Evolutionary conservation across 2,329 filamentous ascomycete species (phyloP), one percentile per base, ranked within the genome.

Genomic region (Penicillium freii): DNA sequence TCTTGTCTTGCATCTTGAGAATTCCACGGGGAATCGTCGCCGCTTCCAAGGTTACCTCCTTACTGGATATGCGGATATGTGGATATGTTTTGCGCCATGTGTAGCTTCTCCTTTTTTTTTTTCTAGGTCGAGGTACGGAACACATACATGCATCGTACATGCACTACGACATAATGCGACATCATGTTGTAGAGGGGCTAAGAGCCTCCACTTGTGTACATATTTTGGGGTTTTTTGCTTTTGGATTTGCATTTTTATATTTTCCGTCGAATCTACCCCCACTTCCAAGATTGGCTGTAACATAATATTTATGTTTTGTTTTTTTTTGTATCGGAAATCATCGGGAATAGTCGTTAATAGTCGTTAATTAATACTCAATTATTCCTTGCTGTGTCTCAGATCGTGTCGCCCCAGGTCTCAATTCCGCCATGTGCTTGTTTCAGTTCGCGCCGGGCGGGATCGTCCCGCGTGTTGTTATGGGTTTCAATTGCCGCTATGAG

Each of bases 351-450:
- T 34, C 21, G 2, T 17, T 21, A 36, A 27, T 42, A 34, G 21
- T 50, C 15, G 10, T 1, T 34, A 33, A 36, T 43, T 34, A 40
- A 23, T 33, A 4, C 5, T 17, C 43, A 46, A 21, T 53, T 36
- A 43, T 36, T 39, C 53, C 54, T 52, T 57, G 36, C 54, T 40
- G 25, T 51, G 49, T 46, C 43, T 42, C 17, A 29, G 43, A 40
- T 50, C 11, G 2, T 5, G 11, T 34, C 29, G 19, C 3, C 7
- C 5, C 15, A 11, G 23, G 23, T 31, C 27, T n/a, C n/a, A n/a
- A 25, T 40, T 27, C 51, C 33, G 42, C 51, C 51, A 48, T 51
- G 53, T 56, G 39, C 33, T 31, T 52, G 42, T 56, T 42, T 40
- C 34, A 33, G 27, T 17, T 39, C 17, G 45, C 38, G 29, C 38